Evolutionary conservation across 2,329 filamentous ascomycete species (phyloP).

Genomic region (Davidsoniella eucalypti): DNA sequence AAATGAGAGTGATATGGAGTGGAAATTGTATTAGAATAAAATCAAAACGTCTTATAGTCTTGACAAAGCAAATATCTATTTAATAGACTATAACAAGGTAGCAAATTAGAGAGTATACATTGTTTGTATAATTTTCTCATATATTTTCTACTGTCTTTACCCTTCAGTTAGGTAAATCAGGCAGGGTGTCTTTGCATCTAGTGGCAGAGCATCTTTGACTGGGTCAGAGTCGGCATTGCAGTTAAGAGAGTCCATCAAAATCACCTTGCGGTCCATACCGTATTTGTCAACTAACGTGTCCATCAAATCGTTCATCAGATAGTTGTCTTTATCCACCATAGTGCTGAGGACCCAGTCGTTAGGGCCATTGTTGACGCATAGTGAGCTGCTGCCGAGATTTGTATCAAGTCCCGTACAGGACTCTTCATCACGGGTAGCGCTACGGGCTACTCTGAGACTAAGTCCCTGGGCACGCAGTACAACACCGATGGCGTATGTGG

Average conservation of each 20-base stretch:
- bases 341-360: background rate
- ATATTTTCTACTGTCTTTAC: no score
- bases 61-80: no score
- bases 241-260: background rate
- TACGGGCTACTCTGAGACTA: conserved; percentile 1
- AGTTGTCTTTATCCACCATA: conserved; percentile 1
- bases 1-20: no score
- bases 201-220: background rate
- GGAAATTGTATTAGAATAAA: no score
- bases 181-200: background rate
- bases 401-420: background rate
- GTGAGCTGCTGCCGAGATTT: background rate
- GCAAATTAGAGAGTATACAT: no score
- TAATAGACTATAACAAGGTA: no score
- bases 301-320: conserved; percentile 1
- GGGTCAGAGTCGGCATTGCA: background rate
- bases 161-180: background rate
- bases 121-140: no score
- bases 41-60: no score
- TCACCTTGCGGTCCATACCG: background rate
- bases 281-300: conserved; percentile 10
- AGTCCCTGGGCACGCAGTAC: conserved; percentile 7
- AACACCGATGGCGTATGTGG: conserved; percentile 8
- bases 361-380: conserved; percentile 2
- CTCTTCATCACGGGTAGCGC: background rate